A percentile compares a stretch with the other conserved stretches of the same genome.
Conservation (phyloP, 2,329 filamentous ascomycete genomes). For the Colletotrichum cuscutae region DNA sequence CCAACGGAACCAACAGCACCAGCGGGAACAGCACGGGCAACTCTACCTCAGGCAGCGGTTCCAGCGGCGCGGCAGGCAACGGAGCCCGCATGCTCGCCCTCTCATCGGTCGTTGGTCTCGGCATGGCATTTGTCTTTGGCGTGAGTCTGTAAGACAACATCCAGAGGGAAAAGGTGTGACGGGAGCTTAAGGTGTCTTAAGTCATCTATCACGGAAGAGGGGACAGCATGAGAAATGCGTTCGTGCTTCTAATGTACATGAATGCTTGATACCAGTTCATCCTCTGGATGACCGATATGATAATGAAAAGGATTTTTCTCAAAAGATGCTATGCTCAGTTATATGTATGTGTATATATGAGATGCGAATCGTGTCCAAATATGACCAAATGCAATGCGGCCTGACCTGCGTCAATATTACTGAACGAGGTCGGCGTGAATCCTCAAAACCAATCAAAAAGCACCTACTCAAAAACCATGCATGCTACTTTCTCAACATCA, state of each 20-base stretch:
- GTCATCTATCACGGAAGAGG: background rate
- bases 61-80: conserved; percentile 33
- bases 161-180: too few relatives aligned
- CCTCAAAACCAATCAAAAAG: background rate
- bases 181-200: too few relatives aligned
- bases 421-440: background rate
- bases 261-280: conserved; percentile 32
- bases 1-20: conserved; percentile 34
- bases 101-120: conserved; percentile 49
- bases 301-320: background rate
- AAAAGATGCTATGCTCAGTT: conserved; percentile 3
- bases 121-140: conserved; percentile 49
- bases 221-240: conserved; percentile 18
- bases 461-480: background rate
- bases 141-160: conserved; percentile 44
- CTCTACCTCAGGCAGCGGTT: conserved; percentile 13
- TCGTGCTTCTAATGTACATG: conserved; percentile 34
- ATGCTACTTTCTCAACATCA: conserved; percentile 20
- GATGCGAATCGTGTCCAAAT: background rate
- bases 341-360: background rate
- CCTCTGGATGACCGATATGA: conserved; percentile 5
- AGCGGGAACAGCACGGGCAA: conserved; percentile 26
- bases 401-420: background rate
- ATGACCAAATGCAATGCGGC: background rate
- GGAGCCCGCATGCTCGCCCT: conserved; percentile 42